phyloP scores from a whole-genome alignment of 108 stramenopile species.

The Nannochloropsis oceanica region DNA sequence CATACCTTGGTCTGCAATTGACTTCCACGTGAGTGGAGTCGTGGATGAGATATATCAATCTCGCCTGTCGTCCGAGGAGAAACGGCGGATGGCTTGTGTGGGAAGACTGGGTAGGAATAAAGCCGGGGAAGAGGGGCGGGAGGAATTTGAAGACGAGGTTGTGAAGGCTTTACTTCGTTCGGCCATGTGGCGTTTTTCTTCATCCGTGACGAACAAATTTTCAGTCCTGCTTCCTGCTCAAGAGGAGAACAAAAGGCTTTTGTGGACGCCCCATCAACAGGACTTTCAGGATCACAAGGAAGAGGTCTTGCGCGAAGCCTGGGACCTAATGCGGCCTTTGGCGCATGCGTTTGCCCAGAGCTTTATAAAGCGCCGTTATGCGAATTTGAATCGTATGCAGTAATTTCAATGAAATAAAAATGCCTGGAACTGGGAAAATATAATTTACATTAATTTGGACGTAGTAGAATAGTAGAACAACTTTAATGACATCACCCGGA shows the following conservation, averaged over 20 bases:
- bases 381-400: not conserved
- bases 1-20: not conserved
- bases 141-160: not conserved
- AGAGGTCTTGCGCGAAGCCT: not conserved
- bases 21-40: not conserved
- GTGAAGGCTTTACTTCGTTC: not conserved
- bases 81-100: not conserved
- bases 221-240: not conserved
- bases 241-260: not conserved
- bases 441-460: too few relatives aligned
- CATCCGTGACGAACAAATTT: not conserved
- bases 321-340: not conserved
- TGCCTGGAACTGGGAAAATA: too few relatives aligned
- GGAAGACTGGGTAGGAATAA: not conserved
- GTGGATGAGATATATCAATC: not conserved
- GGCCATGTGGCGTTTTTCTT: not conserved
- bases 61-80: not conserved
- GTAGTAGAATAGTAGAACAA: too few relatives aligned
- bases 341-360: not conserved
- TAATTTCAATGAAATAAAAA: too few relatives aligned
- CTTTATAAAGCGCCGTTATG: not conserved
- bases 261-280: too few relatives aligned
- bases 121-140: not conserved
- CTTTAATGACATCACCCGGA: too few relatives aligned
- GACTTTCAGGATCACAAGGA: not conserved